Percentiles rank a stretch among this genome's conserved stretches.
phyloP scores from a whole-genome alignment of 106 monocot species.

The Dendrobium huoshanense region DNA sequence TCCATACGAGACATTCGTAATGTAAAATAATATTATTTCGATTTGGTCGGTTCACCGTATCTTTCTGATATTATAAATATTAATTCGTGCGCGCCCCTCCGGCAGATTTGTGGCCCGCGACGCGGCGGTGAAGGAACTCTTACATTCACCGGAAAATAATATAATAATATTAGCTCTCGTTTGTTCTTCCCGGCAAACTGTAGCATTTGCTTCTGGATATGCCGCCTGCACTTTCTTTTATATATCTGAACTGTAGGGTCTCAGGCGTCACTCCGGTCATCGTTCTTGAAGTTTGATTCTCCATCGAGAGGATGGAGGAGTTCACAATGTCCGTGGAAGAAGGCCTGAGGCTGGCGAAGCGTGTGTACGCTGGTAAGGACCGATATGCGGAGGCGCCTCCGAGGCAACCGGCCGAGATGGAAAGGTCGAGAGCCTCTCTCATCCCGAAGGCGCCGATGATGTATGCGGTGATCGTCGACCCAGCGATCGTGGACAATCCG shows the following conservation, averaged over 20 bases:
- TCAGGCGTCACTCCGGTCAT: background rate
- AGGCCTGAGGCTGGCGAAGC: conserved; percentile 69
- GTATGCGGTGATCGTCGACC: conserved; percentile 77
- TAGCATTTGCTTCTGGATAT: background rate
- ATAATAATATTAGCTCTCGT: background rate
- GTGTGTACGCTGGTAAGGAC: conserved; percentile 43
- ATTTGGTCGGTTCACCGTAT: too few species aligned
- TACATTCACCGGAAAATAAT: background rate
- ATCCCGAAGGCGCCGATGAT: conserved; percentile 75
- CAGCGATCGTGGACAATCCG: conserved; percentile 87
- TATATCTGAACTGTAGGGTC: background rate
- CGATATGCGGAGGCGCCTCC: conserved; percentile 15
- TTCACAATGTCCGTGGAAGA: conserved; percentile 81
- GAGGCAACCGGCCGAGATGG: conserved; percentile 28
- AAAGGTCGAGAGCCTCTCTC: background rate
- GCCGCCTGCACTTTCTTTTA: background rate
- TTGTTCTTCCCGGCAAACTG: background rate
- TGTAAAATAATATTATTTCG: too few species aligned
- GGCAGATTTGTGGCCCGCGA: too few species aligned
- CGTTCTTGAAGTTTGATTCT: background rate
- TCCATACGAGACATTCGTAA: too few species aligned
- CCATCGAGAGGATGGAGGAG: conserved; percentile 14
- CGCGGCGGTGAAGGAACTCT: background rate
- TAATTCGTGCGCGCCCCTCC: too few species aligned
- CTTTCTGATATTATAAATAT: too few species aligned